Evolutionary conservation across 2,329 filamentous ascomycete genomes (phyloP), one percentile per base, ranked within the genome.

Genomic region (Madurella mycetomatis): DNA sequence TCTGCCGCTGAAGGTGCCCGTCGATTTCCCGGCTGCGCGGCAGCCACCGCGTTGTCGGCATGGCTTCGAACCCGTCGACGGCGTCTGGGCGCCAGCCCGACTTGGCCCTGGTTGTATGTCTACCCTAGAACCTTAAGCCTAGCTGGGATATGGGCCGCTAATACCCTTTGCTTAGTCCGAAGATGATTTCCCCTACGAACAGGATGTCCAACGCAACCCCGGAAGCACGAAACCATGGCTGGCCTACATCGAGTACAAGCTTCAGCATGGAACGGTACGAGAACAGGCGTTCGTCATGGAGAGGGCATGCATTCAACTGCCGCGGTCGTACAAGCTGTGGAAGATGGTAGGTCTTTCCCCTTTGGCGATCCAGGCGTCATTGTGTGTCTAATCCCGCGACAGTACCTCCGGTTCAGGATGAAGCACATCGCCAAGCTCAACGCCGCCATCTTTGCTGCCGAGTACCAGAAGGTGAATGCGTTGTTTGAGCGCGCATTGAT

Each of bases 291-390:
- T 83, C 62, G 81, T 91, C 39, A 87, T 97, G 75, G 94, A 97
- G 73, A 84, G 94, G 67, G 92, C 94, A 54, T 96, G 92, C 71
- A 79, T 83, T 60, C 88, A 95, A 65, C 81, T 99, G 44, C 94
- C 94, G 47, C 84, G 94, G 63, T 97, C 92, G 30, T 99, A 96
- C 77, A 99, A 99, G 76, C 79, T 99, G 47, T 99, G 94, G 94
- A 97, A 96, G 74, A 85, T 95, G 83, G 86, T 90, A 73, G 55
- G 73, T 64, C 18, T 41, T 41, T 47, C 49, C 55, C 52, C 37
- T 19, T 54, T 32, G 60, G 52, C 39, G 15, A 11, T 1, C 40
- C 37, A 34, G 17, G 9, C n/a, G 34, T 8, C 17, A 32, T 30
- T n/a, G 5, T 15, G 5, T 15, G 41, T 34, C 60, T 64, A 49